Conservation (phyloP, 805 yeast species). For the Candida nemodendra region DNA sequence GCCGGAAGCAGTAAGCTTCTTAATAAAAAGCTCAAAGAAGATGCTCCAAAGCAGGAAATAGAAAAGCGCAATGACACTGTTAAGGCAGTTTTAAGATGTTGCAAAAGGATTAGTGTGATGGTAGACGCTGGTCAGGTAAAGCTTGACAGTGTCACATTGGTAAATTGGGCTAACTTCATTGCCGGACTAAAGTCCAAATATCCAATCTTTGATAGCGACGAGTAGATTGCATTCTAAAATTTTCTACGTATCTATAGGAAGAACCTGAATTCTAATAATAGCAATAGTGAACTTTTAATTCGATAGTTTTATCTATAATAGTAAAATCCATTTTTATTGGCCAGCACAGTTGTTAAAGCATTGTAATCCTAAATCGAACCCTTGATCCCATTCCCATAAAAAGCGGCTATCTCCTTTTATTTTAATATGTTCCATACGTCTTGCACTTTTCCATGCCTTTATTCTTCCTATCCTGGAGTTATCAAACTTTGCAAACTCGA, state of each 20-base stretch:
- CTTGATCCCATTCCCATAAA: slow-evolving; percentile 91
- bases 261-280: too few species aligned
- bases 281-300: too few species aligned
- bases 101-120: slow-evolving; percentile 24
- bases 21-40: slow-evolving; percentile 51
- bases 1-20: slow-evolving; percentile 42
- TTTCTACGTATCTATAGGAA: too few species aligned
- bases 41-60: slow-evolving; percentile 65
- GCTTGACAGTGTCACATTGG: slow-evolving; percentile 18
- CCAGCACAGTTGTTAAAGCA: slow-evolving; percentile 32
- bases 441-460: slow-evolving; percentile 62
- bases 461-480: slow-evolving; percentile 74
- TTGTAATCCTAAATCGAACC: slow-evolving; percentile 63
- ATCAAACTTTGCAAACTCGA: slow-evolving; percentile 64
- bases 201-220: slow-evolving; percentile 24
- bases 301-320: too few species aligned
- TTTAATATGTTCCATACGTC: slow-evolving; percentile 60
- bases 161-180: slow-evolving; percentile 25
- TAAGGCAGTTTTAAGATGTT: slow-evolving; percentile 32
- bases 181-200: slow-evolving; percentile 18
- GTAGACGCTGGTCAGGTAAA: slow-evolving; percentile 20
- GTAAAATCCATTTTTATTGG: slow-evolving; percentile 1
- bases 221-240: too few species aligned
- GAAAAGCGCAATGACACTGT: slow-evolving; percentile 52
- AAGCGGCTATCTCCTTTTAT: slow-evolving; percentile 54